phyloP scores from a whole-genome alignment of 768 basidiomycete genomes.

The Suillus subluteus region DNA sequence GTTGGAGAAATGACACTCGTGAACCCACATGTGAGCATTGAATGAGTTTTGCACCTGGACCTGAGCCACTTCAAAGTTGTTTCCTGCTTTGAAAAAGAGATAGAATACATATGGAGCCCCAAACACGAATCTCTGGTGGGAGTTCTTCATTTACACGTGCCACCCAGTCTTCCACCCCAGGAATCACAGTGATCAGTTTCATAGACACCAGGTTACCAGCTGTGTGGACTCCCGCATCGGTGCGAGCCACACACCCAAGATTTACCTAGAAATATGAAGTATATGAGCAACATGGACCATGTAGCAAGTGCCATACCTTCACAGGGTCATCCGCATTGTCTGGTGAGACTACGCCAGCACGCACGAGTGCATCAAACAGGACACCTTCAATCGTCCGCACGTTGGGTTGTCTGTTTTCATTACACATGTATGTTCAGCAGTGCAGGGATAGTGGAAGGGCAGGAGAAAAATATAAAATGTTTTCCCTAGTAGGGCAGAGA shows the following conservation, averaged over 20 bases:
- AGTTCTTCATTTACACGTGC: conserved; percentile 81
- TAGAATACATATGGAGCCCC: conserved; percentile 66
- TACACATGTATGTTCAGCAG: neutral
- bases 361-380: conserved; percentile 85
- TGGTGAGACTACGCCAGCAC: conserved; percentile 89
- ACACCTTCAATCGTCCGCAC: conserved; percentile 87
- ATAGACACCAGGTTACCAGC: conserved; percentile 92
- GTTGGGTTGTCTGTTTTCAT: conserved; percentile 63
- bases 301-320: conserved; percentile 55
- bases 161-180: conserved; percentile 71
- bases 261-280: conserved; percentile 57
- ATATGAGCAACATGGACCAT: neutral
- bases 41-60: conserved; percentile 80
- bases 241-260: conserved; percentile 88
- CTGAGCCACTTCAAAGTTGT: conserved; percentile 35
- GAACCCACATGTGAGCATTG: conserved; percentile 69
- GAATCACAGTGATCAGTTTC: conserved; percentile 83
- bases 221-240: conserved; percentile 97
- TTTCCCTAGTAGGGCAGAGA: neutral
- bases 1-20: conserved; percentile 2
- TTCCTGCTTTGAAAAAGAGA: neutral
- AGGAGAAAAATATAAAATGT: neutral
- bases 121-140: conserved; percentile 87
- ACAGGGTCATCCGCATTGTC: conserved; percentile 92
- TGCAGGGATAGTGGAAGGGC: neutral